Base-by-base conservation (phyloP, 441 rosid species). In the Corymbia calophylla region DNA sequence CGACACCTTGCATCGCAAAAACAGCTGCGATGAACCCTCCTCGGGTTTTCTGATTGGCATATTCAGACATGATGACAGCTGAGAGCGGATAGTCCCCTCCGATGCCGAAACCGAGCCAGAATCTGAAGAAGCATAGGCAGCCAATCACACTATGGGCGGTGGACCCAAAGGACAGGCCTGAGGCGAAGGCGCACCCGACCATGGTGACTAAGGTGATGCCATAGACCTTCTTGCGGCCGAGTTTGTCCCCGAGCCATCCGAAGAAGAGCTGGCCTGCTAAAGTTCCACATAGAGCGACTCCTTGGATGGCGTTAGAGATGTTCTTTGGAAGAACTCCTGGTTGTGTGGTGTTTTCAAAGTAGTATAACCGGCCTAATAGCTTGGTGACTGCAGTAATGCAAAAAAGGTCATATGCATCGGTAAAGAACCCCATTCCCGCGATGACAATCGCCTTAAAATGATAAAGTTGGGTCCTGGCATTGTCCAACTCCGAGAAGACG, bases 51-150 rank as follows among this genome's bases (percentile, higher is more conserved):
- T 86, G 87, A 66, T 64, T 89, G 29, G 90, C 90, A 18, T 89
- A 89, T 48, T 89, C 90, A 25, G 90, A 89, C 90, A 89, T 89
- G 44, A 89, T 85, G 39, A 85, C 90, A 7, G 90, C 88, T 1
- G 90, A 89, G 31, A 89, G 90, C 1, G 90, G 90, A 56, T 89
- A 89, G 27, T 89, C 88, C 66, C 90, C 90, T 21, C 90, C 88
- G n/a, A 89, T 89, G 62, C 90, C 90, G 5, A 89, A 89, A 15
- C 90, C 90, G 3, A 89, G 90, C 90, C 90, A 89, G 87, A 89
- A 89, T 58, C 90, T 54, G 88, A 89, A 89, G 87, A 85, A 89
- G 88, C 90, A 89, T 21, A 89, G 48, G 39, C 62, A 48, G 81
- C 88, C 88, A 32, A 89, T n/a, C 56, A 86, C 88, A 13, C 90